Evolutionary conservation across 306 rosid genomes (phyloP).

Genomic region (Bauhinia variegata): DNA sequence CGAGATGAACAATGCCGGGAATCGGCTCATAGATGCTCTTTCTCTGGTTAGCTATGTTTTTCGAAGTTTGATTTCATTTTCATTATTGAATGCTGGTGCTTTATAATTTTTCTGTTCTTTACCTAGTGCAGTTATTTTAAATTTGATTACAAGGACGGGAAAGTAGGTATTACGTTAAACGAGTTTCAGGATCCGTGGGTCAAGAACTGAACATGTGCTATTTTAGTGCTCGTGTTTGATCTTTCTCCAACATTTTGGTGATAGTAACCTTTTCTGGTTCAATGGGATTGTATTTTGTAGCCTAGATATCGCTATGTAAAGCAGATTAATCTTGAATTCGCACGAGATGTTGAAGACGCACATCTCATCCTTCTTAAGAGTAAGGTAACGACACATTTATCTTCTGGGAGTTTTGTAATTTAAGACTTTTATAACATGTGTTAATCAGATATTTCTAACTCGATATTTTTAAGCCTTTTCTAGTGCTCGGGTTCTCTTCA

Average conservation of each 20-base stretch:
- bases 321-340: slow-evolving; percentile 75
- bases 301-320: slow-evolving; percentile 62
- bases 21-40: slow-evolving; percentile 68
- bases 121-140: background rate
- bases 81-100: background rate
- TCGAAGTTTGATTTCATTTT: background rate
- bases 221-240: slow-evolving; percentile 11
- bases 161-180: too few species aligned
- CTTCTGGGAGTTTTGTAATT: background rate
- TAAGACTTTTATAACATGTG: background rate
- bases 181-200: background rate
- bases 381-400: slow-evolving; percentile 50
- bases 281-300: slow-evolving; percentile 46
- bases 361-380: slow-evolving; percentile 63
- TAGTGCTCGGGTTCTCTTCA: slow-evolving; percentile 73
- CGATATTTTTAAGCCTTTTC: slow-evolving; percentile 22
- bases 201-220: background rate
- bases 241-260: slow-evolving; percentile 4
- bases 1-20: slow-evolving; percentile 67
- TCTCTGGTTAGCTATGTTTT: slow-evolving; percentile 58
- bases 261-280: slow-evolving; percentile 30
- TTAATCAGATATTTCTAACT: slow-evolving; percentile 30
- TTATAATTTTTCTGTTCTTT: background rate
- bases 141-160: too few species aligned
- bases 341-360: slow-evolving; percentile 71